Percentiles rank a stretch among this genome's conserved stretches.
phyloP scores from a whole-genome alignment of 371 early-diverging fungal genomes.

The Mycotypha africana region DNA sequence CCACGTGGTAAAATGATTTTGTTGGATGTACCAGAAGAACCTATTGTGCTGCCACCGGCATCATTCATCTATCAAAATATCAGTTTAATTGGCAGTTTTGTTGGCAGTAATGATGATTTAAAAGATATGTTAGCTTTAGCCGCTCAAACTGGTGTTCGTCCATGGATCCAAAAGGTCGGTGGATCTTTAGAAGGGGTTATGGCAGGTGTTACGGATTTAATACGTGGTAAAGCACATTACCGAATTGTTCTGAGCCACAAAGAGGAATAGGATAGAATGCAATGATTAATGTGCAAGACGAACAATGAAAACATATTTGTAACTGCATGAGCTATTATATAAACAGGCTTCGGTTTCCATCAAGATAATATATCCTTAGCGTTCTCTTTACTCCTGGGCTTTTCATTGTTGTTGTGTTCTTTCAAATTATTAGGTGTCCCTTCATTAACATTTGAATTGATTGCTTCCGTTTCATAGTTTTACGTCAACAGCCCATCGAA shows the following conservation, averaged over 20 bases:
- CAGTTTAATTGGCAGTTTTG: constrained; percentile 61
- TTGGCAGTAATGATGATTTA: constrained; percentile 56
- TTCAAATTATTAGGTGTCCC: too few relatives aligned
- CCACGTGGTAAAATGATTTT: constrained; percentile 53
- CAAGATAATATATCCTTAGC: too few relatives aligned
- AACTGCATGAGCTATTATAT: neutral
- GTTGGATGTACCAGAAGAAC: constrained; percentile 62
- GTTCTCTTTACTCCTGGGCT: too few relatives aligned
- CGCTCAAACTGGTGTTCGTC: constrained; percentile 56
- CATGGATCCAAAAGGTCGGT: constrained; percentile 58
- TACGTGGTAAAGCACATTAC: constrained; percentile 64
- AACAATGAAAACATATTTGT: neutral
- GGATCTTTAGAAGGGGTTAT: constrained; percentile 60
- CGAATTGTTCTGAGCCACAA: constrained; percentile 57
- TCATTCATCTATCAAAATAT: constrained; percentile 48
- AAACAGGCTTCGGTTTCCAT: neutral
- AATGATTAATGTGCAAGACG: too few relatives aligned
- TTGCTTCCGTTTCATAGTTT: too few relatives aligned
- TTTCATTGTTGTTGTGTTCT: too few relatives aligned
- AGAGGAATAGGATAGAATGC: constrained; percentile 4
- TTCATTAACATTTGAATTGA: too few relatives aligned
- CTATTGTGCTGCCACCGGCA: constrained; percentile 33
- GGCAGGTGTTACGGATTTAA: constrained; percentile 51
- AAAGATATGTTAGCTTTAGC: constrained; percentile 70
- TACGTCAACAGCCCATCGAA: too few relatives aligned